Evolutionary conservation across 495 filamentous ascomycete species (phyloP).

Genomic region (Aspergillus sclerotiicarbonarius): DNA sequence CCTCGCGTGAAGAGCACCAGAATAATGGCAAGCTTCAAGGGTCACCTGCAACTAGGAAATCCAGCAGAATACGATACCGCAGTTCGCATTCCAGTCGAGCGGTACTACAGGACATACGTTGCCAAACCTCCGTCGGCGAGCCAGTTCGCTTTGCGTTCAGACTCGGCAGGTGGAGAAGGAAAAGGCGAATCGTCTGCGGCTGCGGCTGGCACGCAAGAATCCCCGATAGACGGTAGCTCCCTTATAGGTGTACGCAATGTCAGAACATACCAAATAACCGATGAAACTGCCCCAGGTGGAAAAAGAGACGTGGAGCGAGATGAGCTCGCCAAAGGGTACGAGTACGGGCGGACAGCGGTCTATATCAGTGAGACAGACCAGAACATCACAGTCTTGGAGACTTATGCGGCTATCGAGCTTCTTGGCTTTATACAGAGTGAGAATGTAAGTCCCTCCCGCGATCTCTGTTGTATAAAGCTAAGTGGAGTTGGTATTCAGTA

Average conservation of each 20-base stretch:
- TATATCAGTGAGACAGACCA: constrained; percentile 82
- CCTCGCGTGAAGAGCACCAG: constrained; percentile 72
- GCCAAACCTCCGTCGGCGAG: constrained; percentile 73
- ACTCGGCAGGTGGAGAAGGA: constrained; percentile 44
- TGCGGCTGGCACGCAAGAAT: constrained; percentile 37
- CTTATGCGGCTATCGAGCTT: constrained; percentile 68
- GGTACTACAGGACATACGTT: constrained; percentile 79
- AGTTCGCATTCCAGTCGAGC: constrained; percentile 79
- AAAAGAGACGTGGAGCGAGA: constrained; percentile 83
- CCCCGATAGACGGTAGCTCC: constrained; percentile 28
- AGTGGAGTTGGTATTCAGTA: constrained; percentile 51
- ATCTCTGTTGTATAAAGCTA: constrained; percentile 5
- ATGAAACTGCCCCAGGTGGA: constrained; percentile 69
- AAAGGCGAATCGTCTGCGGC: constrained; percentile 51
- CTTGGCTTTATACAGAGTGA: constrained; percentile 79
- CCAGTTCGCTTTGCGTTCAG: constrained; percentile 59
- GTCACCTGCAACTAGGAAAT: constrained; percentile 78
- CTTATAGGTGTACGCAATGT: constrained; percentile 67
- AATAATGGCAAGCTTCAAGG: constrained; percentile 75
- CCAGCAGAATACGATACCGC: constrained; percentile 70
- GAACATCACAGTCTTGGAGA: constrained; percentile 78
- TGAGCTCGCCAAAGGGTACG: constrained; percentile 86
- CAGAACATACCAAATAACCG: constrained; percentile 76
- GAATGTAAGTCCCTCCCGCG: constrained; percentile 50
- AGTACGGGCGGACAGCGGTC: constrained; percentile 90